Conservation (phyloP, 805 yeast species). For the Sugiyamaella floridensis region DNA sequence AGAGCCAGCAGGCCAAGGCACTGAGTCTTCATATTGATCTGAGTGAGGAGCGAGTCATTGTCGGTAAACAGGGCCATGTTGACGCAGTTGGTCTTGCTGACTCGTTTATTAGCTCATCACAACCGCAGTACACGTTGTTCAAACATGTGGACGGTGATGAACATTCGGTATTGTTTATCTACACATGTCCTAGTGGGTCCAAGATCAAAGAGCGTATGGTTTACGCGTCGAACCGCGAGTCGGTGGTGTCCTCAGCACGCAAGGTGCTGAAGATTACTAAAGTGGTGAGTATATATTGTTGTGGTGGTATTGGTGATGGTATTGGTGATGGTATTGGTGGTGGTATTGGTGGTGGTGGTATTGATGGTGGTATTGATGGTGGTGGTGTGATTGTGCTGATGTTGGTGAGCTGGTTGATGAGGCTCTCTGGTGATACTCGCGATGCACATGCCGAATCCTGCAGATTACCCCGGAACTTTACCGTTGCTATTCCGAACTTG, state of each 20-base stretch:
- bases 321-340: too few relatives aligned
- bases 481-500: too few relatives aligned
- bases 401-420: too few relatives aligned
- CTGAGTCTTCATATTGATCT: slow-evolving; percentile 38
- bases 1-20: slow-evolving; percentile 15
- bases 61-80: slow-evolving; percentile 28
- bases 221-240: slow-evolving; percentile 66
- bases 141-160: slow-evolving; percentile 21
- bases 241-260: slow-evolving; percentile 18
- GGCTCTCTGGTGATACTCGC: too few relatives aligned
- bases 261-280: not conserved
- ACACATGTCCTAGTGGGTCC: slow-evolving; percentile 86
- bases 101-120: slow-evolving; percentile 32
- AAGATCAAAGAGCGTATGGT: slow-evolving; percentile 87
- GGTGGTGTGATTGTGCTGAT: too few relatives aligned
- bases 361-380: too few relatives aligned
- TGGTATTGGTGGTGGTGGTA: too few relatives aligned
- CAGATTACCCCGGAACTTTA: too few relatives aligned
- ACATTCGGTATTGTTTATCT: slow-evolving; percentile 49
- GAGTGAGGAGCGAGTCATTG: slow-evolving; percentile 41
- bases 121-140: slow-evolving; percentile 49
- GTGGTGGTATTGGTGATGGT: too few relatives aligned
- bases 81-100: slow-evolving; percentile 25
- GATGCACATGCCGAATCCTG: too few relatives aligned
- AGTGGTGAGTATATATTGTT: not conserved